phyloP scores from a whole-genome alignment of 768 basidiomycete genomes.

The Fomitopsis serialis region DNA sequence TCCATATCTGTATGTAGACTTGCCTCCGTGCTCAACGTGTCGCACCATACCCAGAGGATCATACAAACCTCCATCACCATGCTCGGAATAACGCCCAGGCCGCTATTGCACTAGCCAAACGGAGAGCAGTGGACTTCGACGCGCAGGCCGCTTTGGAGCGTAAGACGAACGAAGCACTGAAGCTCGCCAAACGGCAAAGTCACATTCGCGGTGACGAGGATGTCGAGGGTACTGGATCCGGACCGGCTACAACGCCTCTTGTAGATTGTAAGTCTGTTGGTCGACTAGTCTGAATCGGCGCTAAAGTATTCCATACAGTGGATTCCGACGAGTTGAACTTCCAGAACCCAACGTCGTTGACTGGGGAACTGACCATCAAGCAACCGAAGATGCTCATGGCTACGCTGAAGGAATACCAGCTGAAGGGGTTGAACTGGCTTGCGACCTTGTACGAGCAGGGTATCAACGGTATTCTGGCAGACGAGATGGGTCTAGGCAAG shows the following conservation, averaged over 20 bases:
- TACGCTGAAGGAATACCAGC: slow-evolving; percentile 94
- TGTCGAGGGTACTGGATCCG: slow-evolving; percentile 18
- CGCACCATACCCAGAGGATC: slow-evolving; percentile 60
- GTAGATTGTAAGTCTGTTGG: slow-evolving; percentile 59
- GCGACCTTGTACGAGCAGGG: slow-evolving; percentile 98
- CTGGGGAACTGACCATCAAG: slow-evolving; percentile 75
- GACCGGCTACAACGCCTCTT: slow-evolving; percentile 37
- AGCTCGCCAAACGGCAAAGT: slow-evolving; percentile 52
- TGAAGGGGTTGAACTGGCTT: slow-evolving; percentile 97
- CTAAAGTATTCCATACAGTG: slow-evolving; percentile 38
- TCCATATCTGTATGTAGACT: background rate
- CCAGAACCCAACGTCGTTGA: slow-evolving; percentile 93
- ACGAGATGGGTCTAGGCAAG: slow-evolving; percentile 97
- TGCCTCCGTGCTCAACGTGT: background rate
- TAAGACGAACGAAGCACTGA: slow-evolving; percentile 73
- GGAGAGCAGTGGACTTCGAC: slow-evolving; percentile 84
- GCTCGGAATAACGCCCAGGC: slow-evolving; percentile 88
- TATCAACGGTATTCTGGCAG: slow-evolving; percentile 98
- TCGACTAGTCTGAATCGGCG: background rate
- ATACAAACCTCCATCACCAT: slow-evolving; percentile 79
- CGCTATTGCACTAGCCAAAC: slow-evolving; percentile 72
- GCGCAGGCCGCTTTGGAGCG: slow-evolving; percentile 73
- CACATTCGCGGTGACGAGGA: slow-evolving; percentile 41
- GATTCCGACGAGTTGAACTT: slow-evolving; percentile 98
- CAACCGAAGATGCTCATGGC: slow-evolving; percentile 97